phyloP scores from a whole-genome alignment of 257 asterid species.

The Solanum megistacrolobum region DNA sequence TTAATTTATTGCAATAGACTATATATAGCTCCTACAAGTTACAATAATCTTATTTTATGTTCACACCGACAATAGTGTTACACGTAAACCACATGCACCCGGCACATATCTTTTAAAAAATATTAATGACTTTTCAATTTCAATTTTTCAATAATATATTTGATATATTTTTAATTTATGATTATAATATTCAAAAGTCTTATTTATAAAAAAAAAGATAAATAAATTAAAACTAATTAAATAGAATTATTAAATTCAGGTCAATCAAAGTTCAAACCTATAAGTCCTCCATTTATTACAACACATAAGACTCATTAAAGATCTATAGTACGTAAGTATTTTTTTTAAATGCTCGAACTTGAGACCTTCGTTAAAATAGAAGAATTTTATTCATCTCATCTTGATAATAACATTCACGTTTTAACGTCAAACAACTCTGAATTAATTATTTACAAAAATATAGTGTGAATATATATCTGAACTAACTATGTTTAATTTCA shows the following conservation, averaged over 20 bases:
- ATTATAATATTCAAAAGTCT: not conserved
- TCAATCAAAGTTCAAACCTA: not conserved
- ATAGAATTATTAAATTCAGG: not conserved
- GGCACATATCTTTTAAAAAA: no score
- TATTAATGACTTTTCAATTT: no score
- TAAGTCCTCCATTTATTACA: not conserved
- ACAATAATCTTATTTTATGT: not conserved
- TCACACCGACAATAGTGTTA: not conserved
- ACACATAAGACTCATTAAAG: not conserved
- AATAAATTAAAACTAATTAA: not conserved
- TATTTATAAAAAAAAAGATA: not conserved
- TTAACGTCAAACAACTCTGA: no score
- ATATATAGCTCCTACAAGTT: not conserved
- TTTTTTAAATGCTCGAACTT: not conserved
- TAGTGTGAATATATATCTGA: rapidly evolving
- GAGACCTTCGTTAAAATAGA: not conserved
- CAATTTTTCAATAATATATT: no score
- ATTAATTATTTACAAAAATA: no score
- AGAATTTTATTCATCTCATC: not conserved
- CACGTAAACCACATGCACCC: not conserved
- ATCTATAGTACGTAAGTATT: no score
- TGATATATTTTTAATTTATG: no score
- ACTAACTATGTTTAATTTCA: no score
- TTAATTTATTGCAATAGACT: not conserved
- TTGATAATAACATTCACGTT: no score